Evolutionary conservation across 768 basidiomycete species (phyloP), one percentile per base, ranked within the genome.

Genomic region (Lanmaoa pseudosensibilis): DNA sequence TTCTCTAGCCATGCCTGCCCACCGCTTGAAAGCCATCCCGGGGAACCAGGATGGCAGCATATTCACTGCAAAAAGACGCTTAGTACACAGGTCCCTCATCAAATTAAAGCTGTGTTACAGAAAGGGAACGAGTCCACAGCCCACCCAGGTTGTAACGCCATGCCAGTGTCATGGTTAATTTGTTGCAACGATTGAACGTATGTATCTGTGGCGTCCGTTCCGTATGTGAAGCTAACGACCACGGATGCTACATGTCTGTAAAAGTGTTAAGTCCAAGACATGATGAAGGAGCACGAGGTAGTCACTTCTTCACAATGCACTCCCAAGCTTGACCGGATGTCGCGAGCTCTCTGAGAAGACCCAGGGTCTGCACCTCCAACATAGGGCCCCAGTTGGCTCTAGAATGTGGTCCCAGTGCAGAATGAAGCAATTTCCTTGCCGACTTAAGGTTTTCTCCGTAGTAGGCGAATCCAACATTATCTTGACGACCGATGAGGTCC

Each of bases 11-110:
- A 38, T 40, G 18, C 5, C 7, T 25, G 60, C 60, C 57, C 57
- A 59, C 10, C 49, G 41, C 58, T 80, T 78, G 68, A 78, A 80
- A 2, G 61, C 67, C 38, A 73, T 75, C 5, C 77, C 74, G 21
- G 79, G 77, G 50, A 80, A 70, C 78, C 79, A 79, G 0, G 64
- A 61, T 0, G 79, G 79, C 1, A 79, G 11, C 3, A 21, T 16
- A 19, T 25, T 44, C 43, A 56, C 55, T 56, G 12, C 16, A 44
- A n/a, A 46, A 30, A 16, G n/a, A 12, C 18, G 2, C 4, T 54
- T 25, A 50, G 34, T 30, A 30, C 8, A n/a, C n/a, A 19, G 25
- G 12, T 23, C 36, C 9, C 5, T 34, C 44, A 12, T 18, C 39
- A 46, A 12, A 52, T 11, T 18, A 50, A 36, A 54, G 19, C 40